Evolutionary conservation across 192 early-diverging fungal genomes (phyloP), one percentile per base, ranked within the genome.

Genomic region (Mortierella hygrophila): DNA sequence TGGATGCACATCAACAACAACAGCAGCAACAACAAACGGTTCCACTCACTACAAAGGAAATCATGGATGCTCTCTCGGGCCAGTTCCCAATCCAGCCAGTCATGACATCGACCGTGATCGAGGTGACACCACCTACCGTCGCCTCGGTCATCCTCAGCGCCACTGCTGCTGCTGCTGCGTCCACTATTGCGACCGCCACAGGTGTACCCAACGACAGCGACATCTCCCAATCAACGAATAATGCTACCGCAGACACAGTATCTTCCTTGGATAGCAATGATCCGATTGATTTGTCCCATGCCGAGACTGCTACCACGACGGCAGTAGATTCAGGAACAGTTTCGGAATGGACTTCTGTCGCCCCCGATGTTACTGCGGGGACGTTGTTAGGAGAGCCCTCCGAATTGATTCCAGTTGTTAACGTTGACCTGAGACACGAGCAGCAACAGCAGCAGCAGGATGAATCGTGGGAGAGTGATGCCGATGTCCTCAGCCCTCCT

Each of bases 41-140:
- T 32, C 82, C 82, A 20, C 29, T 83, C 26, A 83, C 82, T 23
- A 83, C 82, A 16, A 78, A 74, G 32, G 82, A 83, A 41, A 83
- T 83, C 37, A 83, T 83, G 76, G 82, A 83, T 46, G 82, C 82
- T 32, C 77, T 83, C 9, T 83, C 82, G 4, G 82, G 82, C 16
- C 82, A 83, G 37, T 78, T 83, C 65, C 82, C 82, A 8, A 83
- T 83, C 23, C 82, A 78, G 18, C 82, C 76, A n/a, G 18, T 75
- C 32, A 29, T 46, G 41, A 46, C 71, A 29, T 44, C 42, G 65
- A 46, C 46, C 32, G 38, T 65, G n/a, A 44, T 44, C 10, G 57
- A 65, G 65, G 26, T 46, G 0, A 1, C 32, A 7, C 44, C 65
- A 0, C 65, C 38, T 5, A 40, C 18, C 40, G 20, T 35, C 10